These are phyloP conservation scores for Hemisphaericaspora xylofermentans DNA, from an alignment of 1,139 yeast species.

Conservation along the genomic window DNA sequence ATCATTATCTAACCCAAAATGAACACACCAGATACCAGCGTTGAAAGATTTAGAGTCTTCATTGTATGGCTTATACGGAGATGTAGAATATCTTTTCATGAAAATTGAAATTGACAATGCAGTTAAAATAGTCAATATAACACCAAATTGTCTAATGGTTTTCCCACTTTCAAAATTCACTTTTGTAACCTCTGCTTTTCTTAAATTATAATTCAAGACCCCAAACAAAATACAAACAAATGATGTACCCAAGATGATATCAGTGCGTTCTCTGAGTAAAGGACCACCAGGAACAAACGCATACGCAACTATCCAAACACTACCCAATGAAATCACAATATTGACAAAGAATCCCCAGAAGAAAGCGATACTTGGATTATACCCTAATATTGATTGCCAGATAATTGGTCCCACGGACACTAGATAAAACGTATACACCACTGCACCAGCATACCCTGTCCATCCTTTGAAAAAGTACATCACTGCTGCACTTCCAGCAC, in stretches of 20 bases:
- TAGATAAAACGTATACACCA: constrained; percentile 61
- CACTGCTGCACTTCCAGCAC: constrained; percentile 50
- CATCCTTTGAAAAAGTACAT: constrained; percentile 62
- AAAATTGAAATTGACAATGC: constrained; percentile 42
- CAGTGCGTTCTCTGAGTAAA: constrained; percentile 82
- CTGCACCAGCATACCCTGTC: constrained; percentile 82
- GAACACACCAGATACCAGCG: constrained; percentile 98
- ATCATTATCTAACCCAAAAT: constrained; percentile 93
- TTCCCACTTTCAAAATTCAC: constrained; percentile 21
- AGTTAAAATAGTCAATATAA: constrained; percentile 28
- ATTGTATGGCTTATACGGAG: constrained; percentile 70
- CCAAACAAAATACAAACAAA: constrained; percentile 47
- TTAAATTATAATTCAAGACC: constrained; percentile 32
- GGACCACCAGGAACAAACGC: constrained; percentile 98
- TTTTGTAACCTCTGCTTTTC: constrained; percentile 22
- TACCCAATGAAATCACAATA: constrained; percentile 64
- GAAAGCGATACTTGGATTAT: constrained; percentile 58
- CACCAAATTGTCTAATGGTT: constrained; percentile 24
- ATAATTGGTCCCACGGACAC: constrained; percentile 63
- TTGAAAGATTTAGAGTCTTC: constrained; percentile 75
- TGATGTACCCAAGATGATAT: constrained; percentile 55
- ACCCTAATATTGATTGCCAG: constrained; percentile 56
- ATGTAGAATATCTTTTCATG: constrained; percentile 50
- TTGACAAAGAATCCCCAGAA: constrained; percentile 57
- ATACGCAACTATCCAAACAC: constrained; percentile 97